These are phyloP conservation scores for Hysterangium stoloniferum DNA, from an alignment of 768 basidiomycete genomes.

Conservation along the genomic window DNA sequence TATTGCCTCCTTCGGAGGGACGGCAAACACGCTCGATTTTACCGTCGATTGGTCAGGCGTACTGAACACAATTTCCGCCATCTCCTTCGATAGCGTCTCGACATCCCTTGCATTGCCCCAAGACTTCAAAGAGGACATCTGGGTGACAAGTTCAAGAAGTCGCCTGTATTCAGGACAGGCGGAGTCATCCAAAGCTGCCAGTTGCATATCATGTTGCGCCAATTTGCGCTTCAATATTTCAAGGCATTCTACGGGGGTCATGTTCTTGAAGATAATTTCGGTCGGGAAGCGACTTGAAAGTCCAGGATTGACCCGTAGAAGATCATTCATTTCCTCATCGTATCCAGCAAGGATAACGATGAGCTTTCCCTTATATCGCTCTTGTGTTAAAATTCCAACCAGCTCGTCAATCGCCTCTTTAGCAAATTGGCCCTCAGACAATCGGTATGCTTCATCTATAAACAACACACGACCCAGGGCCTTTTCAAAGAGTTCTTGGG, in stretches of 20 bases:
- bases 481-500: constrained; percentile 49
- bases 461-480: constrained; percentile 63
- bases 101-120: constrained; percentile 72
- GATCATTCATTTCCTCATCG: constrained; percentile 55
- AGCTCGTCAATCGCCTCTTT: constrained; percentile 69
- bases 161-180: constrained; percentile 23
- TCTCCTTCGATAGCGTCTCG: constrained; percentile 41
- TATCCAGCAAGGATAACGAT: constrained; percentile 67
- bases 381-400: constrained; percentile 53
- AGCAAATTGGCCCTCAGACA: constrained; percentile 54
- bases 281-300: constrained; percentile 64
- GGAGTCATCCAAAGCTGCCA: constrained; percentile 31
- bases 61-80: constrained; percentile 35
- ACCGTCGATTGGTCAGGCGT: constrained; percentile 14
- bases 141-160: constrained; percentile 32
- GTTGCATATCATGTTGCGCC: constrained; percentile 32
- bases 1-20: constrained; percentile 23
- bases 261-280: constrained; percentile 45
- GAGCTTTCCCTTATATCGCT: constrained; percentile 48
- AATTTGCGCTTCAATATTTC: constrained; percentile 42
- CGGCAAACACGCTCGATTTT: constrained; percentile 10
- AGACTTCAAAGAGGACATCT: constrained; percentile 38
- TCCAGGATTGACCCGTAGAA: constrained; percentile 52
- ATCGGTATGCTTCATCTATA: constrained; percentile 64
- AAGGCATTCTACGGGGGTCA: constrained; percentile 42